Base-by-base conservation (phyloP, 352 stramenopile species). In the Paralagenidium karlingii region DNA sequence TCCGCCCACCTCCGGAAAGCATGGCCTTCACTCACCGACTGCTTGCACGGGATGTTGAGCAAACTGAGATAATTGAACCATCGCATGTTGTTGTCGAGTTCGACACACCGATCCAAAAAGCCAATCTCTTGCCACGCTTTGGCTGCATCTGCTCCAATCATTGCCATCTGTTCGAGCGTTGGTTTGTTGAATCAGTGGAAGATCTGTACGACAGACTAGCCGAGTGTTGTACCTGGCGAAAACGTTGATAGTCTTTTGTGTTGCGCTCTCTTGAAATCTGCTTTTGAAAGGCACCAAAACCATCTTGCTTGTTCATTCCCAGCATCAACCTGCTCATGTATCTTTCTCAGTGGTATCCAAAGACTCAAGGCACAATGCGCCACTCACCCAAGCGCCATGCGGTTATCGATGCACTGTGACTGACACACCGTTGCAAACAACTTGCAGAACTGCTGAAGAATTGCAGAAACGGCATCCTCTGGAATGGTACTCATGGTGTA, bases 51-150 rank as follows among this genome's bases (percentile, higher is more conserved):
- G 27, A 90, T 90, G 3, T 61, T 70, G 11, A 90, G 55, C 13
- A 90, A 46, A 8, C 67, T 79, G 13, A 90, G 50, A 31, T 84
- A 86, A 38, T 90, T 70, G 70, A 70, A 86, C 76, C 76, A 90
- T 29, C 70, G 52, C 15, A 70, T 66, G n/a, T 90, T 90, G 4
- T 58, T 70, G 52, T 90, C 73, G 9, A 90, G 47, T 34, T 90
- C 76, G 9, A 79, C 58, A 34, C 76, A 90, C 40, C 86, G 71
- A 43, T 87, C 64, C 19, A 87, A 53, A 40, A 90, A 90, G 0
- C 64, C 73, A 20, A 87, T 80, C 24, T 87, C 66, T 24, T 86
- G 61, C 76, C 76, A 90, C 5, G 68, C 73, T 29, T 73, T 65
- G 43, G 76, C 76, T 25, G 68, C 67, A 49, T 90, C 70, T 1